These are phyloP conservation scores for Microdochium trichocladiopsis DNA, from an alignment of 2,329 filamentous ascomycete species.

Conservation along the genomic window DNA sequence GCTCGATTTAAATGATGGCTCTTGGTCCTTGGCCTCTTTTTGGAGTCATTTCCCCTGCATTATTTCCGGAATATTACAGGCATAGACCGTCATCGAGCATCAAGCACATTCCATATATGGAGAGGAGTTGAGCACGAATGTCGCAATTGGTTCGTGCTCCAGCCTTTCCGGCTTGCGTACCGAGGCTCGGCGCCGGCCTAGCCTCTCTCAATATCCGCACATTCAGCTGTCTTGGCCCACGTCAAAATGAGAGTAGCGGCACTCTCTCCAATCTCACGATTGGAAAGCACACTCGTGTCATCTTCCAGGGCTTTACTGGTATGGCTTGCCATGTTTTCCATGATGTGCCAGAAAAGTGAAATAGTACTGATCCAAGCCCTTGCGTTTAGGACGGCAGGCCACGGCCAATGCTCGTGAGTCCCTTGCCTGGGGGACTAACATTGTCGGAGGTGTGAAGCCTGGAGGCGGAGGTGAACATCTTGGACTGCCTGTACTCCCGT, in stretches of 20 bases:
- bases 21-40: no score
- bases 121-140: not conserved
- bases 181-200: not conserved
- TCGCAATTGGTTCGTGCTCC: not conserved
- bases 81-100: no score
- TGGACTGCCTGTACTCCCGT: constrained; percentile 64
- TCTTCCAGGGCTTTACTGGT: constrained; percentile 36
- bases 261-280: constrained; percentile 30
- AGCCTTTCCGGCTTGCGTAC: not conserved
- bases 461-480: constrained; percentile 65
- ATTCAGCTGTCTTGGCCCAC: constrained; percentile 11
- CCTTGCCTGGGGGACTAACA: constrained; percentile 70
- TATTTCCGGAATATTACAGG: no score
- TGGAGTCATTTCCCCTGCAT: no score
- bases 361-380: not conserved
- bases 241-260: constrained; percentile 16
- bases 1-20: no score
- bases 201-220: constrained; percentile 5
- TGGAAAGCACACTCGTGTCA: constrained; percentile 29
- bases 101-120: not conserved
- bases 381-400: constrained; percentile 34
- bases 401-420: constrained; percentile 73
- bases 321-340: no score
- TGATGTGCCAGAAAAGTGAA: no score
- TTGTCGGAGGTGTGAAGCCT: constrained; percentile 72